Base-by-base conservation (phyloP, 352 stramenopile species). In the Phytopythium aichiense region DNA sequence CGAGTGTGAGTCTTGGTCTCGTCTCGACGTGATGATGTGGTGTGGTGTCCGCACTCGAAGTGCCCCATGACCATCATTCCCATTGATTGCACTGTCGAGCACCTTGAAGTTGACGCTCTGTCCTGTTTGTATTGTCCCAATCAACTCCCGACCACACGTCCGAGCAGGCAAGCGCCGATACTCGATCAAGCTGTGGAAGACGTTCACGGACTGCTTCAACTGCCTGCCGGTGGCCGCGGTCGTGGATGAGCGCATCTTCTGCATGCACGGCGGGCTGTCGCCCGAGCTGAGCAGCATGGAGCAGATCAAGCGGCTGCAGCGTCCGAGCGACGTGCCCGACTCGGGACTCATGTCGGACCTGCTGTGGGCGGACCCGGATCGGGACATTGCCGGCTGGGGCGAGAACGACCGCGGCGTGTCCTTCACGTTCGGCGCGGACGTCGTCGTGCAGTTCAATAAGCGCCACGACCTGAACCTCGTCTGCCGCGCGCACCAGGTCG, bases 181-280 rank as follows among this genome's bases (percentile, higher is more conserved):
- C 76, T 97, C 97, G 67, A 97, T 96, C 30, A 99, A 98, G 60
- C 89, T 99, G n/a, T 99, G 97, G 97, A 99, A 99, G 71, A 90
- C 94, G 33, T 99, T 98, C 63, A 98, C 94, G 13, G 90, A 98
- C 67, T 88, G 89, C 50, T 98, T 96, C 81, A 86, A 86, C 72
- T 92, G 79, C 58, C 71, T 99, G 18, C 97, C 97, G 2, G 95
- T 99, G 30, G 95, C 96, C 4, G 98, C 97, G 0, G 95, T 99
- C 54, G 96, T 99, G 50, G 98, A 99, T 64, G 97, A 99, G 66
- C 98, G 99, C 74, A 99, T 99, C 67, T 98, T 99, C 65, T 99
- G 98, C 76, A 98, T 99, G 77, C 98, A 99, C 71, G 97, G 98
- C 31, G 95, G 95, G 11, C 72, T 98, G n/a, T 98, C 89, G 57